Percentiles rank a stretch among this genome's conserved stretches.
These are phyloP conservation scores for Amniculicola lignicola DNA, from an alignment of 495 filamentous ascomycete genomes.

Conservation along the genomic window DNA sequence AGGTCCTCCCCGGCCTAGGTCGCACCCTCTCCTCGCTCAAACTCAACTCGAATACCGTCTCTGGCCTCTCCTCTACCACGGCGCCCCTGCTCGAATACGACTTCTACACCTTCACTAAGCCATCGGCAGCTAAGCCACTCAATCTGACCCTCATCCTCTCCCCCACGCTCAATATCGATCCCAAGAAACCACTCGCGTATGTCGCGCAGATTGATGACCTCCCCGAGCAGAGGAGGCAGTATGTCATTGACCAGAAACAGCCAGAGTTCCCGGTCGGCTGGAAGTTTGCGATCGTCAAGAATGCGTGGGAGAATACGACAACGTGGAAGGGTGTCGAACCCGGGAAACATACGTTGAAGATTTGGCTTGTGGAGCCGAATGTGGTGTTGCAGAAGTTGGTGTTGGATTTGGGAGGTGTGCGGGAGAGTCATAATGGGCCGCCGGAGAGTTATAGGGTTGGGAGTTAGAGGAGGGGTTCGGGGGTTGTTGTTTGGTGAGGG, in stretches of 20 bases:
- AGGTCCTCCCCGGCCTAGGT: constrained; percentile 53
- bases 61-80: constrained; percentile 46
- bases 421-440: constrained; percentile 63
- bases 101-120: constrained; percentile 57
- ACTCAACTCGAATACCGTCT: constrained; percentile 52
- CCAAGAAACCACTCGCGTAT: constrained; percentile 58
- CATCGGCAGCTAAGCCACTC: constrained; percentile 40
- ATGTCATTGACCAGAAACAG: constrained; percentile 48
- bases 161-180: constrained; percentile 59
- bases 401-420: constrained; percentile 64
- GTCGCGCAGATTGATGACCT: constrained; percentile 54
- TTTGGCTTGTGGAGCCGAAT: constrained; percentile 62
- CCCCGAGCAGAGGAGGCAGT: constrained; percentile 48
- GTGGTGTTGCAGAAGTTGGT: constrained; percentile 69
- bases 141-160: constrained; percentile 63
- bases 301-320: constrained; percentile 59
- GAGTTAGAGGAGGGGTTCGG: constrained; percentile 2
- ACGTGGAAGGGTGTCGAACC: constrained; percentile 47
- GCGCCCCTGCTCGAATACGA: constrained; percentile 63
- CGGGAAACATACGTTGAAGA: constrained; percentile 56
- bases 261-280: constrained; percentile 53
- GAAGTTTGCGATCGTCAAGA: constrained; percentile 54
- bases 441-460: constrained; percentile 59
- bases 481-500: too few species aligned
- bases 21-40: constrained; percentile 59